Conservation (phyloP, 108 stramenopile species). For the Cylindrotheca closterium region DNA sequence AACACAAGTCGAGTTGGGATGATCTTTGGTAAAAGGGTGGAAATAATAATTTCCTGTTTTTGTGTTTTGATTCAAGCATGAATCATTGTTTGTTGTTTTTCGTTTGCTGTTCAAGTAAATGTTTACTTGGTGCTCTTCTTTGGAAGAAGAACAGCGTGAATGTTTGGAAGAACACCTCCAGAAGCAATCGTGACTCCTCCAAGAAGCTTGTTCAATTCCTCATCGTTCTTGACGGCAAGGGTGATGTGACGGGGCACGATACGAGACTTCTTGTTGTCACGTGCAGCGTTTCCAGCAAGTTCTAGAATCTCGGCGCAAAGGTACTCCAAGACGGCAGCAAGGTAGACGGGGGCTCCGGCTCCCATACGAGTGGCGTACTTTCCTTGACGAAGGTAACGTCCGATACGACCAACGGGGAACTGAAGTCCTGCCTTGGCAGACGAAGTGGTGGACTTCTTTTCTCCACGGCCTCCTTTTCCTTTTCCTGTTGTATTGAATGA, state of each 20-base stretch:
- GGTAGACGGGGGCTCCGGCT: conserved; percentile 96
- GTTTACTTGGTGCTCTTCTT: conserved; percentile 68
- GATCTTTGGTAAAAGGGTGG: conserved; percentile 23
- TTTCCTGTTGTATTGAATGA: conserved; percentile 29
- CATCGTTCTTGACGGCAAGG: conserved; percentile 92
- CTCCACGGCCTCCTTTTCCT: conserved; percentile 83
- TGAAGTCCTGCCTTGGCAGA: conserved; percentile 96
- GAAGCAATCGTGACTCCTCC: conserved; percentile 90
- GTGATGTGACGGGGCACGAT: conserved; percentile 96
- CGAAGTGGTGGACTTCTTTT: conserved; percentile 75
- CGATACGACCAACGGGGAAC: conserved; percentile 96
- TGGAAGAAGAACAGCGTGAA: conserved; percentile 87
- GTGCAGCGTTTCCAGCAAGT: conserved; percentile 94
- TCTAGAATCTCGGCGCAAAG: conserved; percentile 94
- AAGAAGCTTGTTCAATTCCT: conserved; percentile 91
- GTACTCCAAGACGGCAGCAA: conserved; percentile 95
- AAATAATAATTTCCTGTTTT: conserved; percentile 25
- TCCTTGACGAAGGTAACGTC: conserved; percentile 93
- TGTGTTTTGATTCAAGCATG: conserved; percentile 5
- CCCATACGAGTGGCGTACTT: conserved; percentile 93
- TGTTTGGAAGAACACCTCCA: conserved; percentile 94
- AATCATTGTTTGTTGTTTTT: conserved; percentile 1
- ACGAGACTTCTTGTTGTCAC: conserved; percentile 96
- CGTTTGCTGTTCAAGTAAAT: background rate
- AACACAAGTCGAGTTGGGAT: no score